Conservation (phyloP, 2,329 filamentous ascomycete genomes). For the Monosporascus sp. region DNA sequence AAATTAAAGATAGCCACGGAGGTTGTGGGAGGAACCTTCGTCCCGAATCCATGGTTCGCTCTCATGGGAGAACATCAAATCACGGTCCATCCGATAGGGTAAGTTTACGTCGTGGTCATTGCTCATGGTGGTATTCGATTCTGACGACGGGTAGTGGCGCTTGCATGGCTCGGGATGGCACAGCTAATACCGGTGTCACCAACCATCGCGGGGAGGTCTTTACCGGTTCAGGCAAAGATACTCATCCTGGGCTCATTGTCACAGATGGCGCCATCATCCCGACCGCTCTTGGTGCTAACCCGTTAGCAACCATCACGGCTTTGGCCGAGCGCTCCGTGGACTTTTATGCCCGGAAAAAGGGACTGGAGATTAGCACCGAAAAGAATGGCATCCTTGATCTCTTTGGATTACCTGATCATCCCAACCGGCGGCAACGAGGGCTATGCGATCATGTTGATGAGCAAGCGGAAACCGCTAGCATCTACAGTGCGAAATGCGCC, state of each 20-base stretch:
- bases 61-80: slow-evolving; percentile 51
- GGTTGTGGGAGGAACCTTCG: slow-evolving; percentile 54
- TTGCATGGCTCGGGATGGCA: slow-evolving; percentile 55
- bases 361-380: slow-evolving; percentile 39
- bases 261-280: slow-evolving; percentile 59
- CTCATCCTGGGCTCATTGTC: slow-evolving; percentile 53
- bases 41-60: slow-evolving; percentile 54
- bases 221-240: slow-evolving; percentile 42
- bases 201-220: slow-evolving; percentile 59
- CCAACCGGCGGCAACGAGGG: slow-evolving; percentile 13
- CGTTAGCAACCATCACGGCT: slow-evolving; percentile 63
- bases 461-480: slow-evolving; percentile 28
- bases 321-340: slow-evolving; percentile 60
- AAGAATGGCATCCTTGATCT: slow-evolving; percentile 47
- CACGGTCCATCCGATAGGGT: slow-evolving; percentile 62
- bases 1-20: slow-evolving; percentile 49
- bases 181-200: slow-evolving; percentile 50
- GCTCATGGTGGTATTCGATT: background rate
- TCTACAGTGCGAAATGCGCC: slow-evolving; percentile 30
- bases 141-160: slow-evolving; percentile 43
- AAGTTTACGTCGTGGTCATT: slow-evolving; percentile 19
- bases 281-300: slow-evolving; percentile 58
- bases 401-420: slow-evolving; percentile 44
- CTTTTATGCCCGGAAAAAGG: slow-evolving; percentile 35
- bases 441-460: slow-evolving; percentile 18